Conservation (phyloP, 2,329 filamentous ascomycete genomes). For the Calycina marina region DNA sequence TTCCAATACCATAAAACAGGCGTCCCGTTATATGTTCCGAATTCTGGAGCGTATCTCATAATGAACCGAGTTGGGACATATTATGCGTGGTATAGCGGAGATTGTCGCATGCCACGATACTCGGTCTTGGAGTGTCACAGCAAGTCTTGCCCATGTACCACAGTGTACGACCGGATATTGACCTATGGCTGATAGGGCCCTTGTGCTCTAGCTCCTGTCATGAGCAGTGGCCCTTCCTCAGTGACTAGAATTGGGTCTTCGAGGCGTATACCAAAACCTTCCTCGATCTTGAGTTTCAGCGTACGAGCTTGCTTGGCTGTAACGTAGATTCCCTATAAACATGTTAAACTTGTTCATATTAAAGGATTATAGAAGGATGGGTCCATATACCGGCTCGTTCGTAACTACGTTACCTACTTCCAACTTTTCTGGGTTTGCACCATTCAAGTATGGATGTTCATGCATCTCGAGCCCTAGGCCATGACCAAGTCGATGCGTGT, state of each 20-base stretch:
- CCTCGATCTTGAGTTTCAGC: conserved; percentile 2
- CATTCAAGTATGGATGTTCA: conserved; percentile 48
- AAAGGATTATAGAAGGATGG: not conserved
- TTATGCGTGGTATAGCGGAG: too few relatives aligned
- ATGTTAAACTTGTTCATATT: too few relatives aligned
- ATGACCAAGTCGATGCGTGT: conserved; percentile 48
- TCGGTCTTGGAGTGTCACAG: too few relatives aligned
- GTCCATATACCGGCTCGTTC: conserved; percentile 35
- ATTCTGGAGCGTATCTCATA: too few relatives aligned
- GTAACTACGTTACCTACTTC: conserved; percentile 46
- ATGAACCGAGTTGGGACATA: too few relatives aligned
- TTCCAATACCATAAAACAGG: too few relatives aligned
- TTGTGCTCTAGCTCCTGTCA: conserved; percentile 14
- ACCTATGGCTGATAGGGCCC: conserved; percentile 17
- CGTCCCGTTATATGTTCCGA: too few relatives aligned
- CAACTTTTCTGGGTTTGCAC: conserved; percentile 37
- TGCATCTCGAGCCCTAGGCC: conserved; percentile 52
- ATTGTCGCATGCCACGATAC: too few relatives aligned
- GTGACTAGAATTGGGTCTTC: conserved; percentile 46
- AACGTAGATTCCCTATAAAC: conserved; percentile 39
- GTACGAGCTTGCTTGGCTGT: conserved; percentile 20
- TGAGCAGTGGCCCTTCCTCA: conserved; percentile 30
- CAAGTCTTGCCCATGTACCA: too few relatives aligned
- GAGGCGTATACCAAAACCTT: conserved; percentile 43
- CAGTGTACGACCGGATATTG: too few relatives aligned